Base-by-base conservation (phyloP, 495 filamentous ascomycete species). In the Lophiotrema nucula region DNA sequence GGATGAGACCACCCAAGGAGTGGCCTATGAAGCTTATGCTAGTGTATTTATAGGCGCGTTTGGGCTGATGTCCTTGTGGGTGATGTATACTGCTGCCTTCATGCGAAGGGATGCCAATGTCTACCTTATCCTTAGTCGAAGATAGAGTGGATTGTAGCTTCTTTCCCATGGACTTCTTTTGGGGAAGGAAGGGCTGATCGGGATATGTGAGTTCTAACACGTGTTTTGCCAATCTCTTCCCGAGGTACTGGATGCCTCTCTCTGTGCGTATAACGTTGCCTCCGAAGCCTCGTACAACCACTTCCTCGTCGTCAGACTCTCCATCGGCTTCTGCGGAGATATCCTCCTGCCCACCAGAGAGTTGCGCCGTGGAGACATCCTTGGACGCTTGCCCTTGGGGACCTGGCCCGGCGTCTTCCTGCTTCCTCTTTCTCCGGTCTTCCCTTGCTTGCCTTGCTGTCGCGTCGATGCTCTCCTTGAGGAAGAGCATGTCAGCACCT, bases 11-110 rank as follows among this genome's bases (percentile, higher is more conserved):
- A 27, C 93, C 93, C 1, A 98, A 81, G 4, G 92, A 97, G 69
- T 98, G 93, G 1, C 83, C 92, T 57, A 98, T 81, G 67, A 98
- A 97, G 64, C 91, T 96, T 67, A 98, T 97, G 67, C 90, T 95
- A 15, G 90, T 93, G 67, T 96, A 88, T 64, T 84, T 88, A 67
- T 95, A 97, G 1, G 84, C 75, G 43, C 86, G 79, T n/a, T 81
- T 73, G 3, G 78, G 72, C 3, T 65, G 69, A 3, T 68, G 58
- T 35, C 71, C 68, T 19, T 67, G 68, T 4, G 62, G 51, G 2
- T 72, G 70, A 42, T 76, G 71, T 33, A 86, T 77, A 25, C 75
- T 80, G 67, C 83, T 85, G 26, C 81, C 71, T 27, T 72, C 72
- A 62, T 84, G 83, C 11, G 75, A 71, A 6, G 74, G 75, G 37